A percentile compares a stretch with the other conserved stretches of the same genome.
phyloP scores from a whole-genome alignment of 495 filamentous ascomycete genomes.

The Aspergillus saccharolyticus region DNA sequence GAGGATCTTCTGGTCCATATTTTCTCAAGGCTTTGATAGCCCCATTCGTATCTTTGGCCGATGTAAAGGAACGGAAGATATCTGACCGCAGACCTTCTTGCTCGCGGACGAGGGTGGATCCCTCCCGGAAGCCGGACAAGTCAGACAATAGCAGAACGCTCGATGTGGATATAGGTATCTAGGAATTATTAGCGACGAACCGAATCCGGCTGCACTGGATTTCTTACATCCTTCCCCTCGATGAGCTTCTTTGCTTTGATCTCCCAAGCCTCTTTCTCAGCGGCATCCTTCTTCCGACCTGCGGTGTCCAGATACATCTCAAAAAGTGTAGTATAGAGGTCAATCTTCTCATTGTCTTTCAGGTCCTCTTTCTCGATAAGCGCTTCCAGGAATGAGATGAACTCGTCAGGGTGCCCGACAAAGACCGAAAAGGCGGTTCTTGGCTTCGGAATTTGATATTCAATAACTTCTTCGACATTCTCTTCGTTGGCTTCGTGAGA shows the following conservation, averaged over 20 bases:
- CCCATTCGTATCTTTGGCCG: slow-evolving; percentile 84
- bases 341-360: slow-evolving; percentile 65
- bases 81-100: slow-evolving; percentile 88
- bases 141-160: slow-evolving; percentile 91
- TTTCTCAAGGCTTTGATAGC: slow-evolving; percentile 84
- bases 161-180: slow-evolving; percentile 86
- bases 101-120: slow-evolving; percentile 87
- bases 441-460: slow-evolving; percentile 62
- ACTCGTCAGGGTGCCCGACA: slow-evolving; percentile 86
- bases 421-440: slow-evolving; percentile 94
- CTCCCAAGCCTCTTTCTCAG: slow-evolving; percentile 77
- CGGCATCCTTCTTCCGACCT: slow-evolving; percentile 59
- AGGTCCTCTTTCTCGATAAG: slow-evolving; percentile 64
- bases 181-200: slow-evolving; percentile 12
- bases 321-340: slow-evolving; percentile 92
- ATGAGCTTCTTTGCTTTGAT: slow-evolving; percentile 78
- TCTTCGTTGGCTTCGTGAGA: slow-evolving; percentile 24
- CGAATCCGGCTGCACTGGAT: neutral
- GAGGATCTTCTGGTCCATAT: slow-evolving; percentile 88
- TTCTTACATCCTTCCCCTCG: slow-evolving; percentile 63
- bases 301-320: slow-evolving; percentile 96
- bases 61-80: slow-evolving; percentile 95
- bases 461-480: slow-evolving; percentile 16
- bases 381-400: slow-evolving; percentile 86
- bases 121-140: slow-evolving; percentile 82